Base-by-base conservation (phyloP, 2,329 filamentous ascomycete species). In the Claviceps sp. region DNA sequence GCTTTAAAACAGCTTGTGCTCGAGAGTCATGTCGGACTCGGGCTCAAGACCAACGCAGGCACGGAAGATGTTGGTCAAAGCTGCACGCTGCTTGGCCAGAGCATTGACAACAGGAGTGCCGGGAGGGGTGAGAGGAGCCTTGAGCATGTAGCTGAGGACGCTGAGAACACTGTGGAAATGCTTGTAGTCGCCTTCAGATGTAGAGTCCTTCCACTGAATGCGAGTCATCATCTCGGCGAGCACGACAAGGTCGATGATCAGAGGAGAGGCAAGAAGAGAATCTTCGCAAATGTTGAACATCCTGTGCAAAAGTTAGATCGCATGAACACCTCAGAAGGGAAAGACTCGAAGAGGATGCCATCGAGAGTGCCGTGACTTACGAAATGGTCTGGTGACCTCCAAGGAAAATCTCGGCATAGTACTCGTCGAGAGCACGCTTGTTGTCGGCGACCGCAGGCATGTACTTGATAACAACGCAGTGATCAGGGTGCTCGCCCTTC, bases 401-500 rank as follows among this genome's bases (percentile, higher is more conserved):
- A 73, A 97, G 80, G 80, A 98, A 98, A 72, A 98, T 97, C 78
- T 98, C 91, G 52, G 89, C 93, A 62, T 96, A 96, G 80, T 98
- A 98, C 78, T 98, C 93, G 65, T 98, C 93, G 51, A 98, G 79
- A 51, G 93, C 93, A 66, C 93, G 89, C 82, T 98, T 98, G 80
- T 96, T 94, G 74, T 98, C 93, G 56, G 93, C 93, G 48, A 98
- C 93, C 57, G 90, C 89, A 39, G 93, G 93, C 90, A 98, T 95
- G 77, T 98, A 98, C 81, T 98, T 98, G 82, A 98, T 98, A 61
- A 98, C 93, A 55, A 98, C 93, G 55, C 88, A 94, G 76, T 98
- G 93, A 68, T 98, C 90, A 2, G 93, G 93, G 70, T 97, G 90
- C 74, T 98, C 93, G 61, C 84, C 89, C 63, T 87, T 76, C 71